Base-by-base conservation (phyloP, 139 green algal species). In the Diplosphaera chodatii region DNA sequence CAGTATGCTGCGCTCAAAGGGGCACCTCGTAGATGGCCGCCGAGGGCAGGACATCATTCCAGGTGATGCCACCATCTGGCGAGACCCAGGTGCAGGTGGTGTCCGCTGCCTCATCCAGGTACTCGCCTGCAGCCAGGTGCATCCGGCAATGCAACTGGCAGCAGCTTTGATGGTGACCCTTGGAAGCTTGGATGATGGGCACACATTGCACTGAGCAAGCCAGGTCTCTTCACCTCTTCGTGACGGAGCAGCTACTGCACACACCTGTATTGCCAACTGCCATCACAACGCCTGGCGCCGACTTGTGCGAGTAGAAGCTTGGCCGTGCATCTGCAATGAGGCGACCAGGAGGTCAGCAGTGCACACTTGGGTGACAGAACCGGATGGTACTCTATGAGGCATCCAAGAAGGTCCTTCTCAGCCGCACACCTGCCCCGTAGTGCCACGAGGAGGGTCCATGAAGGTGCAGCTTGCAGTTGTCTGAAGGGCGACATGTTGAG, bases 261-360 rank as follows among this genome's bases (percentile, higher is more conserved):
- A 10, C 32, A 93, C 80, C 75, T 0, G 64, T 76, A 73, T 96
- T 98, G 68, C 94, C 94, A 5, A 84, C 90, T 15, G 83, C 93
- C 72, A 98, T 88, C 29, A 98, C 74, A 29, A 98, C 25, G 25
- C 94, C 94, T 1, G 94, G 94, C 0, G 92, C 88, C 27, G 77
- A 86, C 41, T 75, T 67, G 72, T 93, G 87, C n/a, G 84, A 88
- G 83, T 98, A 99, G 28, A 97, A 84, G 64, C 83, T 84, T 4
- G 91, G 90, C 32, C 82, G 72, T 18, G 74, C 68, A 28, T 62
- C 67, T 65, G 74, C 25, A 55, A 66, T 56, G 37, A 20, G 37
- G 6, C 37, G n/a, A n/a, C n/a, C n/a, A n/a, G n/a, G n/a, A n/a
- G n/a, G n/a, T n/a, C n/a, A n/a, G n/a, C n/a, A n/a, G n/a, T n/a